Evolutionary conservation across 495 filamentous ascomycete genomes (phyloP).

Genomic region (Umbilicaria muhlenbergii): DNA sequence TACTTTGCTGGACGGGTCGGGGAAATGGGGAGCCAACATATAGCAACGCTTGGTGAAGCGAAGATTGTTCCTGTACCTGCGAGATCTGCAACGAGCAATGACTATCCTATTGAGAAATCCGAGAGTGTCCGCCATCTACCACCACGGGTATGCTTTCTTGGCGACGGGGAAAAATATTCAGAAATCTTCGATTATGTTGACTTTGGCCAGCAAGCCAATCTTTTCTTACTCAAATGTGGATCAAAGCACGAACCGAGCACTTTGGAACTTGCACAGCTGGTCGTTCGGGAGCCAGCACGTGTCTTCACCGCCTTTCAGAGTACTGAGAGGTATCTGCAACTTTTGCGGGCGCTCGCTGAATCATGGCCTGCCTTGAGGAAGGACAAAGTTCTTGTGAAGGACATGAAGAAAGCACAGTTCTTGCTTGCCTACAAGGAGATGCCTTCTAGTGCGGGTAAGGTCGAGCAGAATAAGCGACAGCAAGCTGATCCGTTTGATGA

Average conservation of each 20-base stretch:
- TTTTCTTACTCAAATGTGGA: conserved; percentile 73
- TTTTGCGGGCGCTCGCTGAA: conserved; percentile 64
- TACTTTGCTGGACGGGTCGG: conserved; percentile 66
- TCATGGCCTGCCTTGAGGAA: conserved; percentile 50
- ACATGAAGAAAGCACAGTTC: conserved; percentile 61
- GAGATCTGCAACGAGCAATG: conserved; percentile 15
- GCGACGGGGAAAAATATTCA: conserved; percentile 54
- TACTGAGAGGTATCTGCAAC: conserved; percentile 67
- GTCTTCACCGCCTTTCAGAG: conserved; percentile 64
- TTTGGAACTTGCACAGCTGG: conserved; percentile 60
- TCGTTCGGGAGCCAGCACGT: conserved; percentile 63
- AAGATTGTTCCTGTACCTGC: conserved; percentile 54
- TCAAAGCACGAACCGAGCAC: conserved; percentile 83
- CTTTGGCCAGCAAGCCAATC: conserved; percentile 74
- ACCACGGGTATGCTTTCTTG: conserved; percentile 62
- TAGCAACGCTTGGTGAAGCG: conserved; percentile 41
- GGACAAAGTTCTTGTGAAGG: conserved; percentile 59
- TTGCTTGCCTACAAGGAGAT: conserved; percentile 70
- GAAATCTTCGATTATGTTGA: conserved; percentile 96
- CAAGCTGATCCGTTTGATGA: conserved; percentile 10
- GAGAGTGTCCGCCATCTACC: conserved; percentile 30
- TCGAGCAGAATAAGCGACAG: conserved; percentile 4
- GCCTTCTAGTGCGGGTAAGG: conserved; percentile 25
- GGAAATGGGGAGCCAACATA: conserved; percentile 48
- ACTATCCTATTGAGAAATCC: conserved; percentile 18